A percentile compares a stretch with the other conserved stretches of the same genome.
Conservation (phyloP, 1,284 basidiomycete genomes). For the Sanghuangporus baumii region DNA sequence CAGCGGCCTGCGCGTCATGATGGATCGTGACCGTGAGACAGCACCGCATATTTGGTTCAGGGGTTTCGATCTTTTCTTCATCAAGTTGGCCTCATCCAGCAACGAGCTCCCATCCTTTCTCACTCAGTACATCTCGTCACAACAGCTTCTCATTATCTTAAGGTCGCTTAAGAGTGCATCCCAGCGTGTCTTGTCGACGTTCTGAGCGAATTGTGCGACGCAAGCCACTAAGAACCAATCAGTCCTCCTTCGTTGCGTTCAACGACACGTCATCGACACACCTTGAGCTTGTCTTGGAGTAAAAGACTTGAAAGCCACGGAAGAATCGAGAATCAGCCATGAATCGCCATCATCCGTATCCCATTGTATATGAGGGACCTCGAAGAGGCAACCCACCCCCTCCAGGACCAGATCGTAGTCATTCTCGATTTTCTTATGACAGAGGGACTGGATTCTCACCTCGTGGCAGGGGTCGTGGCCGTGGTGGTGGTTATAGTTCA, state of each 20-base stretch:
- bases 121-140: conserved; percentile 22
- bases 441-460: conserved; percentile 45
- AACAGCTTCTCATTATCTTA: conserved; percentile 18
- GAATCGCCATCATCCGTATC: conserved; percentile 87
- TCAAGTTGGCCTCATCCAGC: conserved; percentile 12
- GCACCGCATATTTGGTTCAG: not conserved
- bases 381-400: conserved; percentile 60
- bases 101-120: conserved; percentile 20
- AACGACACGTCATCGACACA: conserved; percentile 3
- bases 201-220: conserved; percentile 11
- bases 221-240: not conserved
- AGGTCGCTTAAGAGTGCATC: not conserved
- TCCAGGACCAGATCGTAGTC: conserved; percentile 67
- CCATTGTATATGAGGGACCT: conserved; percentile 59
- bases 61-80: no score
- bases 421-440: conserved; percentile 46
- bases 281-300: not conserved
- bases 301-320: not conserved
- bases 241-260: not conserved
- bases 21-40: conserved; percentile 2
- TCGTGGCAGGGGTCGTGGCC: conserved; percentile 60
- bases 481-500: conserved; percentile 48
- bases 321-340: conserved; percentile 32
- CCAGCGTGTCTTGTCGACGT: not conserved
- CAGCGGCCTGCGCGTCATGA: conserved; percentile 16